Evolutionary conservation across 1,284 basidiomycete genomes (phyloP).

Genomic region (Tranzscheliella williamsii): DNA sequence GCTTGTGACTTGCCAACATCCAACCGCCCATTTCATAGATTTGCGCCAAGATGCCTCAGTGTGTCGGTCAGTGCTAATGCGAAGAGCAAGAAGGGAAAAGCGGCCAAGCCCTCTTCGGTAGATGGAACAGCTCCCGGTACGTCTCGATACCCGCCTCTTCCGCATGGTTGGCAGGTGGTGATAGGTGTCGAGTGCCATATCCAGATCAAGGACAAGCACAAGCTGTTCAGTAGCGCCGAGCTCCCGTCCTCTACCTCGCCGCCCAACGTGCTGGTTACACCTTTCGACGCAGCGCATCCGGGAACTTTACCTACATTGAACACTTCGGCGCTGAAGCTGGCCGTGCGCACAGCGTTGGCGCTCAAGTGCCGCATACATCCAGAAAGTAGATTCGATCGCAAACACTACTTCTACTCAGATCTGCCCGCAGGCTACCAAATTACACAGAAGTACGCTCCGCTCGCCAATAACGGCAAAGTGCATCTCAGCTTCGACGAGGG

Average conservation of each 20-base stretch:
- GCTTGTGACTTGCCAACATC: no score
- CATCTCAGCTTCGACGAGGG: slow-evolving; percentile 62
- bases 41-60: no score
- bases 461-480: slow-evolving; percentile 75
- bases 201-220: slow-evolving; percentile 81
- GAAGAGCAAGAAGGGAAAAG: slow-evolving; percentile 22
- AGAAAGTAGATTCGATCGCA: slow-evolving; percentile 70
- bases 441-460: slow-evolving; percentile 88
- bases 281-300: slow-evolving; percentile 87
- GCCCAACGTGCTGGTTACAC: slow-evolving; percentile 77
- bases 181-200: slow-evolving; percentile 96
- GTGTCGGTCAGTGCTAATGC: not conserved
- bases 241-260: slow-evolving; percentile 66
- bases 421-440: slow-evolving; percentile 94
- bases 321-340: slow-evolving; percentile 76
- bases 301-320: slow-evolving; percentile 84
- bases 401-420: slow-evolving; percentile 98
- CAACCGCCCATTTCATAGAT: no score
- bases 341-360: slow-evolving; percentile 79
- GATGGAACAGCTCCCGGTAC: not conserved
- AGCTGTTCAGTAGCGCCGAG: slow-evolving; percentile 75
- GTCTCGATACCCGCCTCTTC: slow-evolving; percentile 35
- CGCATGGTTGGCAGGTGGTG: slow-evolving; percentile 65
- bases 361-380: slow-evolving; percentile 70
- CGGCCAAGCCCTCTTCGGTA: not conserved